Base-by-base conservation (phyloP, 164 flowering plant species). In the Paratinospora sagittata region DNA sequence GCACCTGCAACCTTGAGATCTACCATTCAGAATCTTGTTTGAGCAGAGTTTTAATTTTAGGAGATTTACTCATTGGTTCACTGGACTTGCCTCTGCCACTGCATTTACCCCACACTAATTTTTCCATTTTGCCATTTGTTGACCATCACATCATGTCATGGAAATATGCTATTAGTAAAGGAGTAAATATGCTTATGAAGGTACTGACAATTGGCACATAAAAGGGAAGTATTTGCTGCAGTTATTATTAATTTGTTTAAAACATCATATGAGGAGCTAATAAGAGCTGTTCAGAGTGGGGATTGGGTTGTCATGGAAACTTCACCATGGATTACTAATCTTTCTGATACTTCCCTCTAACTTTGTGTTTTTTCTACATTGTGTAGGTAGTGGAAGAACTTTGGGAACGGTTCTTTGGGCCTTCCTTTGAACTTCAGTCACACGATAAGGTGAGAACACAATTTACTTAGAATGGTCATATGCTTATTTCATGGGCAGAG, bases 331-430 rank as follows among this genome's bases (percentile, higher is more conserved):
- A 2, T 7, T 7, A 9, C 47, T 43, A 9, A 43, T 43, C 47
- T 55, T 55, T 8, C 8, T 55, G 19, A n/a, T n/a, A 13, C 41
- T 33, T 11, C 67, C 0, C 37, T 12, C 21, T 65, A 8, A 33
- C 13, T 14, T 1, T 34, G 41, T 13, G 41, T 4, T 6, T 10
- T 16, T 33, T 7, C 34, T 39, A 19, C 23, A 65, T 45, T 76
- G 72, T 24, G 37, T 81, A 95, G 97, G 86, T 75, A 63, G 75
- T 90, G 43, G 90, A 82, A 70, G 88, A 89, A 81, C 90, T 92
- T 19, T 84, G 91, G 10, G 99, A 95, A 74, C 97, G 97, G 55
- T 92, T 55, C 75, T 95, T 95, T 89, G 99, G 99, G 55, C 91
- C 97, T 68, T 76, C 86, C 23, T 91, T 80, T 81, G 99, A 95